Evolutionary conservation across 192 early-diverging fungal species (phyloP).

Genomic region (Coemansia sp.): DNA sequence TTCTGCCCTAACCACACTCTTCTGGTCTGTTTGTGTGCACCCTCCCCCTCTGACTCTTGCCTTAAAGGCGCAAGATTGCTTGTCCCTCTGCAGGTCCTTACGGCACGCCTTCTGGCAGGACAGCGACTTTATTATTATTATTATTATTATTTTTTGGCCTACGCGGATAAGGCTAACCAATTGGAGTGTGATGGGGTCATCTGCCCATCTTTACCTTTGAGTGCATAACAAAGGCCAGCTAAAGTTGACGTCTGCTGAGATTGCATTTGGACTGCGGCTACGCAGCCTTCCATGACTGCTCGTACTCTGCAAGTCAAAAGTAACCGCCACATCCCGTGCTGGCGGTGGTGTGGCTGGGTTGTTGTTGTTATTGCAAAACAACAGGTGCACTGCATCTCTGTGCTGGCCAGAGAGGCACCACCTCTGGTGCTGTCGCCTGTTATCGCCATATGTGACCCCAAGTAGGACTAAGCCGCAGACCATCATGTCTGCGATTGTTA

Average conservation of each 20-base stretch:
- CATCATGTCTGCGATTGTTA: not conserved
- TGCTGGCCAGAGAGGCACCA: not conserved
- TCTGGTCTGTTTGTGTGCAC: not conserved
- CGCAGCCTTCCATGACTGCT: not conserved
- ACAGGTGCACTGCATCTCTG: slow-evolving; percentile 3
- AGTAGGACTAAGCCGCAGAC: not conserved
- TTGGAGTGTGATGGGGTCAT: not conserved
- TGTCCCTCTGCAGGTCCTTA: too few species aligned
- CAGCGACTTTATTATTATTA: not conserved
- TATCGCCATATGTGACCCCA: not conserved
- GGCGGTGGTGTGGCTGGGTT: not conserved
- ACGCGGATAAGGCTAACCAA: not conserved
- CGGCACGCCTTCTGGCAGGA: not conserved
- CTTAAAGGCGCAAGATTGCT: too few species aligned
- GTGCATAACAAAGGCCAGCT: not conserved
- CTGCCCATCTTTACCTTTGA: not conserved
- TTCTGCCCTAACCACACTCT: not conserved
- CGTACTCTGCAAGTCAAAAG: slow-evolving; percentile 1
- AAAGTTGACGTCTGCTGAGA: not conserved
- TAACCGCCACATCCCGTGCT: slow-evolving; percentile 11
- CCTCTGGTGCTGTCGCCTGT: not conserved
- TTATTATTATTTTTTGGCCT: not conserved
- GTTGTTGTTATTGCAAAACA: slow-evolving; percentile 16
- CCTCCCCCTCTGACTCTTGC: too few species aligned
- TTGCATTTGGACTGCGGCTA: not conserved